phyloP scores from a whole-genome alignment of 139 green algal genomes.

The Chara braunii region DNA sequence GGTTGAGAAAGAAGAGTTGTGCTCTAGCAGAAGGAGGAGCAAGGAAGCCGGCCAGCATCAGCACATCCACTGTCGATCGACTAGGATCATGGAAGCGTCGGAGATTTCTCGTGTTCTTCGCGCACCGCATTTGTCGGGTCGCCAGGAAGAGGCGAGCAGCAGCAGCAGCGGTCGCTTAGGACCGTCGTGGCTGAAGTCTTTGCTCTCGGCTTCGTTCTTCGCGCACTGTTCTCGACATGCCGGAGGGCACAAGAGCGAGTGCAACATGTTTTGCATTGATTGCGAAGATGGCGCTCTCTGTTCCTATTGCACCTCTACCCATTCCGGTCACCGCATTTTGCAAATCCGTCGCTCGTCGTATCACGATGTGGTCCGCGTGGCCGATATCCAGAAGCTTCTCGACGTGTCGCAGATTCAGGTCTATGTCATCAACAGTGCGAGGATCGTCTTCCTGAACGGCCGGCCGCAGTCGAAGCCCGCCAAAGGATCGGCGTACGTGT shows the following conservation, averaged over 20 bases:
- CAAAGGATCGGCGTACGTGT: conserved; percentile 22
- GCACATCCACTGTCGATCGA: no score
- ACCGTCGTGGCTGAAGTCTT: conserved; percentile 25
- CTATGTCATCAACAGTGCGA: conserved; percentile 73
- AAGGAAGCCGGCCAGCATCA: no score
- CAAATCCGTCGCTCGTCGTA: conserved; percentile 53
- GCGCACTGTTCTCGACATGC: conserved; percentile 19
- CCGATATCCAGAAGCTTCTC: conserved; percentile 47
- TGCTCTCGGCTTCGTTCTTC: conserved; percentile 35
- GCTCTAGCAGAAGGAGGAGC: no score
- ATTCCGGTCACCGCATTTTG: neutral
- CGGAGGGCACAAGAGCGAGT: conserved; percentile 31
- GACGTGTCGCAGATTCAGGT: conserved; percentile 64
- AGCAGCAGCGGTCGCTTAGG: no score
- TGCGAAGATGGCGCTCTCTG: conserved; percentile 34
- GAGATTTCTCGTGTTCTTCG: no score
- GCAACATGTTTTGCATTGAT: conserved; percentile 42
- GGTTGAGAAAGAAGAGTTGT: no score
- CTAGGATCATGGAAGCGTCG: no score
- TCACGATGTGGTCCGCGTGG: conserved; percentile 72
- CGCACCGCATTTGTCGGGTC: no score
- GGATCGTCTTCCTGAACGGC: conserved; percentile 69
- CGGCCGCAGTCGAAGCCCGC: conserved; percentile 51
- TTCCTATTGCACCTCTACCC: conserved; percentile 16
- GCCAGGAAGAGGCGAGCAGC: no score